phyloP scores from a whole-genome alignment of 345 rosid species.

The Euphorbia lathyris region DNA sequence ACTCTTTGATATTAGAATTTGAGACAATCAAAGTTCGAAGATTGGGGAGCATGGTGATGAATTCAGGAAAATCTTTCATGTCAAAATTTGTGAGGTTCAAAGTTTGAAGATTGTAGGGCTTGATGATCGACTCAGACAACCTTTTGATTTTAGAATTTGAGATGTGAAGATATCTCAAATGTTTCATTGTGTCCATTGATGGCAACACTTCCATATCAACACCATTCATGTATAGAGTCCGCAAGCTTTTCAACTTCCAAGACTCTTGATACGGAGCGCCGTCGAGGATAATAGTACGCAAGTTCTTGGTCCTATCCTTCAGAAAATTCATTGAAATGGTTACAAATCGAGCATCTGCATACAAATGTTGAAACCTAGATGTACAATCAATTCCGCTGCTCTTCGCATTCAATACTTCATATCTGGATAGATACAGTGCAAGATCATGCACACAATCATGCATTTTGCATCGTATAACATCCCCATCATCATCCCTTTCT shows the following conservation, averaged over 20 bases:
- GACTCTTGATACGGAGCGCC: background rate
- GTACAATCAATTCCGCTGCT: no score
- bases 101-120: no score
- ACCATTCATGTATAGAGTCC: background rate
- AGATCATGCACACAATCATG: constrained; percentile 31
- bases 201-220: background rate
- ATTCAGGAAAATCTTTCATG: no score
- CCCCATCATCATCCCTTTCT: background rate
- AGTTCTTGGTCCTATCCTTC: background rate
- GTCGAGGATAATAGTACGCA: background rate
- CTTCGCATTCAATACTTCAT: background rate
- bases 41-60: no score
- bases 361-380: background rate
- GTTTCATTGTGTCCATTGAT: constrained; percentile 9
- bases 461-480: constrained; percentile 18
- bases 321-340: background rate
- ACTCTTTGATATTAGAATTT: no score
- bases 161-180: constrained; percentile 24
- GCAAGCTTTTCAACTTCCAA: background rate
- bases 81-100: no score
- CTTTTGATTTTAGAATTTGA: background rate
- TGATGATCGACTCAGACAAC: no score
- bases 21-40: no score
- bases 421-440: constrained; percentile 15
- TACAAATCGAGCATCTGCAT: background rate